Percentiles rank a stretch among this genome's conserved stretches.
phyloP scores from a whole-genome alignment of 106 monocot genomes.

The Triglochin maritima region DNA sequence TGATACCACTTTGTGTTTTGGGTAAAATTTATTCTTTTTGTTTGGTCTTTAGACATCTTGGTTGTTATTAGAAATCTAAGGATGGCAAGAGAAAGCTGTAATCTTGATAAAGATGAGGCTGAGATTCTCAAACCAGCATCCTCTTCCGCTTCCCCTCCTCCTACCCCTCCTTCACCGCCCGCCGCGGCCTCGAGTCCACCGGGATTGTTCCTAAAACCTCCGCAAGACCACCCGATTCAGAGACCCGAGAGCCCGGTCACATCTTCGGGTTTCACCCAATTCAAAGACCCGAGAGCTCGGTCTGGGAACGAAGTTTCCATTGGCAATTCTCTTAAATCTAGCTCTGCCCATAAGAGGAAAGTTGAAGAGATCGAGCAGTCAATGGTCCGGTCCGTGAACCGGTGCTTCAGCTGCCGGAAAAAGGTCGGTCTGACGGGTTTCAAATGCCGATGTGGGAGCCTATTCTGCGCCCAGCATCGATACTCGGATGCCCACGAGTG shows the following conservation, averaged over 20 bases:
- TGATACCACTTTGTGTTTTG: too few relatives aligned
- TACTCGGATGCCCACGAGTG: constrained; percentile 71
- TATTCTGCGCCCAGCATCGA: constrained; percentile 68
- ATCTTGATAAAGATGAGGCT: constrained; percentile 72
- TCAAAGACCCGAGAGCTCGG: constrained; percentile 8
- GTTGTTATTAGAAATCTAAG: background rate
- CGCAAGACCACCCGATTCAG: too few relatives aligned
- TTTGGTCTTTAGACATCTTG: too few relatives aligned
- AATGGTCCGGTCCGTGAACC: constrained; percentile 17
- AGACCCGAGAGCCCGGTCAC: too few relatives aligned
- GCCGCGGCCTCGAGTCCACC: too few relatives aligned
- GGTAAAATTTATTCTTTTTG: too few relatives aligned
- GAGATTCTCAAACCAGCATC: constrained; percentile 63
- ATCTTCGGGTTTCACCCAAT: background rate
- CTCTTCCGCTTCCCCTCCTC: constrained; percentile 9
- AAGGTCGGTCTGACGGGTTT: constrained; percentile 84
- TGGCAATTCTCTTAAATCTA: background rate
- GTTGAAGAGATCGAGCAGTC: background rate
- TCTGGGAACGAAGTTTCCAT: too few relatives aligned
- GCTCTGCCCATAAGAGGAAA: background rate
- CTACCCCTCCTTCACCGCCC: too few relatives aligned
- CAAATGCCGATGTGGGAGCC: constrained; percentile 78
- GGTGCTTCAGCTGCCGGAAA: constrained; percentile 59
- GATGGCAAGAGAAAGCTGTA: constrained; percentile 81
- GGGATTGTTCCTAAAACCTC: too few relatives aligned